These are phyloP conservation scores for Aspergillus sp. DNA, from an alignment of 2,329 filamentous ascomycete genomes.

Conservation along the genomic window DNA sequence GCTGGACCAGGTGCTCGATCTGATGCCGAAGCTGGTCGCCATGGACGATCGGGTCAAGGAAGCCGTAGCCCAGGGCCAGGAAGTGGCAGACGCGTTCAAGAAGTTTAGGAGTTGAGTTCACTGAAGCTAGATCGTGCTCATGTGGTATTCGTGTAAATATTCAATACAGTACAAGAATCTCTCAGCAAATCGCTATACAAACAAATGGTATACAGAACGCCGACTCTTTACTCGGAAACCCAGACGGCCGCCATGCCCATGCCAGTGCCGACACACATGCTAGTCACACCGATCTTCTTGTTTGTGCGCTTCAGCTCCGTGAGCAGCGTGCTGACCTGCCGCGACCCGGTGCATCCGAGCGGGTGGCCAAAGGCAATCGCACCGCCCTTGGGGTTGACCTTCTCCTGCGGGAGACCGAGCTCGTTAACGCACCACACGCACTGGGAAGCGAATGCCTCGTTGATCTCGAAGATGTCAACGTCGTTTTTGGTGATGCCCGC, in stretches of 20 bases:
- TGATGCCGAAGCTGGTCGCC: constrained; percentile 45
- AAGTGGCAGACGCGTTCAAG: constrained; percentile 58
- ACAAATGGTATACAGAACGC: constrained; percentile 5
- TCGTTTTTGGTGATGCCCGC: constrained; percentile 80
- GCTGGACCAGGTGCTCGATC: constrained; percentile 50
- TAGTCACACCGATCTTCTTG: constrained; percentile 80
- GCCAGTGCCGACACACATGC: constrained; percentile 93
- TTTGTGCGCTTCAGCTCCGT: constrained; percentile 80
- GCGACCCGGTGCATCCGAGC: constrained; percentile 83
- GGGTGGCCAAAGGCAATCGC: constrained; percentile 95
- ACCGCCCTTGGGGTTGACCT: constrained; percentile 95
- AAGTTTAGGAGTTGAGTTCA: constrained; percentile 36
- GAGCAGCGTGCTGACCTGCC: constrained; percentile 85
- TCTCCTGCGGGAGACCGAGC: constrained; percentile 69
- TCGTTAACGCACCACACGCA: constrained; percentile 89
- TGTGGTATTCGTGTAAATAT: constrained; percentile 9
- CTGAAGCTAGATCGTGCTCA: not conserved
- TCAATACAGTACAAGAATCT: not conserved
- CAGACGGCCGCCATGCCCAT: constrained; percentile 98
- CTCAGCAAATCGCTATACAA: constrained; percentile 8
- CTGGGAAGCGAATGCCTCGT: constrained; percentile 95
- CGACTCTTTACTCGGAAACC: constrained; percentile 67
- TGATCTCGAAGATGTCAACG: constrained; percentile 97
- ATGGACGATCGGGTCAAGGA: constrained; percentile 55
- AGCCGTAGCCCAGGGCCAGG: constrained; percentile 54